Evolutionary conservation across 1,284 basidiomycete species (phyloP).

Genomic region (Taiwanofungus camphoratus): DNA sequence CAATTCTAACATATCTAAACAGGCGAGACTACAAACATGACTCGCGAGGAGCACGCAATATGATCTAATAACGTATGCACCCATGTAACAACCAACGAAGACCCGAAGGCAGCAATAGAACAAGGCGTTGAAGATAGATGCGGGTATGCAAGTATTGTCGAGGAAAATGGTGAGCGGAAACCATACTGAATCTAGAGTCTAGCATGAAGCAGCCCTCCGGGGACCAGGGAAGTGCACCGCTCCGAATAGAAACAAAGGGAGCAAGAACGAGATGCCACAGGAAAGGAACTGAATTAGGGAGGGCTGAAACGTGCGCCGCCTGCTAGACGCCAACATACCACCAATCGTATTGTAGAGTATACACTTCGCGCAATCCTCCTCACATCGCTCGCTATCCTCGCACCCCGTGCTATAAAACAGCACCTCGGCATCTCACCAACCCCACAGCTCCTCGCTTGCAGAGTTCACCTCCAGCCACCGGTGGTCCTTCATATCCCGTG

Average conservation of each 20-base stretch:
- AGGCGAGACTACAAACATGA: neutral
- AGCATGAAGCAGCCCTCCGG: neutral
- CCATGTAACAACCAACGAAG: neutral
- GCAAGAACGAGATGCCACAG: neutral
- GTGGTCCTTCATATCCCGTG: constrained; percentile 70
- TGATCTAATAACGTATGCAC: constrained; percentile 1
- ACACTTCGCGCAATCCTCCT: neutral
- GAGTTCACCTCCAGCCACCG: constrained; percentile 59
- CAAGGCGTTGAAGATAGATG: neutral
- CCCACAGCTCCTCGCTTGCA: constrained; percentile 19
- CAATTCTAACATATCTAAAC: neutral
- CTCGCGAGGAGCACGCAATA: neutral
- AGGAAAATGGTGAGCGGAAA: neutral
- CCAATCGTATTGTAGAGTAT: constrained; percentile 2
- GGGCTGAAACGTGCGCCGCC: neutral
- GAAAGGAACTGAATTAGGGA: constrained; percentile 1
- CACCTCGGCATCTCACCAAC: constrained; percentile 13
- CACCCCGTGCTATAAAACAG: neutral
- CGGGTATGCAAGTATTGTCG: constrained; percentile 1
- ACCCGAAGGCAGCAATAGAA: neutral
- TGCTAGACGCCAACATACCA: constrained; percentile 1
- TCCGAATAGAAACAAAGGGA: neutral
- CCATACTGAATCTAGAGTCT: neutral
- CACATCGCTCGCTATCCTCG: neutral
- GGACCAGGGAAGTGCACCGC: neutral